These are phyloP conservation scores for Geranium brycei DNA, from an alignment of 345 rosid species.

Conservation along the genomic window DNA sequence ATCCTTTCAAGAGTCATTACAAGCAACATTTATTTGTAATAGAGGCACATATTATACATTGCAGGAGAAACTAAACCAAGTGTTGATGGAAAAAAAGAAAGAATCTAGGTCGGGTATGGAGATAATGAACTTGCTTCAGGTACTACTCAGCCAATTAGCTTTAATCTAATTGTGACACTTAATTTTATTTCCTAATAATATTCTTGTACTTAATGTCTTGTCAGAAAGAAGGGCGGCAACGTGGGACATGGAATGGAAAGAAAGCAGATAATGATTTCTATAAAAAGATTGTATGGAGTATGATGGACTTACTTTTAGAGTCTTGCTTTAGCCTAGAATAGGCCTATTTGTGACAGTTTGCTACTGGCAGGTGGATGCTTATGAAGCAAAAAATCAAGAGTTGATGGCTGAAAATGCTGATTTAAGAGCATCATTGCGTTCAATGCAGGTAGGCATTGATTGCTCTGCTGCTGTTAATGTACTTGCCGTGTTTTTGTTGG, in stretches of 20 bases:
- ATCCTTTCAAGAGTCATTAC: neutral
- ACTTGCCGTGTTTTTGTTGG: neutral
- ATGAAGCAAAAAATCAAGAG: slow-evolving; percentile 87
- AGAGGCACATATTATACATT: neutral
- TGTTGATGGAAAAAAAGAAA: slow-evolving; percentile 96
- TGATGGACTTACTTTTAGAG: neutral
- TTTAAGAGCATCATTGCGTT: slow-evolving; percentile 72
- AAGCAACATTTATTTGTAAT: neutral
- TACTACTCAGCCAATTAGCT: slow-evolving; percentile 7
- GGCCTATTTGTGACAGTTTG: neutral
- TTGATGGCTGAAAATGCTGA: slow-evolving; percentile 76
- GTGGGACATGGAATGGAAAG: no score
- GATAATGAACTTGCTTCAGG: slow-evolving; percentile 97
- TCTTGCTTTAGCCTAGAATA: no score
- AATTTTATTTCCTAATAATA: neutral
- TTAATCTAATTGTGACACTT: neutral
- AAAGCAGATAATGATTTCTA: no score
- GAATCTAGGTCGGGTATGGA: slow-evolving; percentile 98
- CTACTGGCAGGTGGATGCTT: slow-evolving; percentile 73
- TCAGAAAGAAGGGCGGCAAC: no score
- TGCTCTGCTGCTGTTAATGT: neutral
- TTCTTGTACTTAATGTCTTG: neutral
- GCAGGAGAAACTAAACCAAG: slow-evolving; percentile 93
- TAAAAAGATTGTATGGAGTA: no score
- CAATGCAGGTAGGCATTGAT: slow-evolving; percentile 63